Evolutionary conservation across 78 protist species (phyloP).

Genomic region (Speleostelium caveatum): DNA sequence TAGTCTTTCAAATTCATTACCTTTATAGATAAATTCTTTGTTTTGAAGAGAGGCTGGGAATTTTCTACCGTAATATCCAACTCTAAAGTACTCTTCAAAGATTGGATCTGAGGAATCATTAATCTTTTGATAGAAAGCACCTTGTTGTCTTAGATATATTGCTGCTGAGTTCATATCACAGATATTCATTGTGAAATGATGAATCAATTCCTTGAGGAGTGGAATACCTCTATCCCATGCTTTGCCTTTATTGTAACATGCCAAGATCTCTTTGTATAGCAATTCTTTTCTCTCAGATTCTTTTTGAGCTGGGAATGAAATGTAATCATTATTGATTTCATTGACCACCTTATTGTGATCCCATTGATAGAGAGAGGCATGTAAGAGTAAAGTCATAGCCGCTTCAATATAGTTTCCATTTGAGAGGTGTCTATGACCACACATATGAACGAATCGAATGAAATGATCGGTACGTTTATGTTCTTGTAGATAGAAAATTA

Average conservation of each 20-base stretch:
- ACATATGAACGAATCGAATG: slow-evolving; percentile 57
- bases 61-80: slow-evolving; percentile 85
- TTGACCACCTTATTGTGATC: slow-evolving; percentile 42
- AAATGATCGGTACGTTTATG: slow-evolving; percentile 44
- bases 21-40: slow-evolving; percentile 78
- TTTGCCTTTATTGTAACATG: slow-evolving; percentile 75
- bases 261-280: slow-evolving; percentile 53
- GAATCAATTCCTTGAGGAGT: slow-evolving; percentile 67
- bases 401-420: slow-evolving; percentile 72
- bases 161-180: slow-evolving; percentile 65
- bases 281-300: slow-evolving; percentile 73
- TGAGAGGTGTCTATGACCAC: slow-evolving; percentile 48
- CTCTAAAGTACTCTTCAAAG: slow-evolving; percentile 84
- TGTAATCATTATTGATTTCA: slow-evolving; percentile 21
- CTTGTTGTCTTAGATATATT: slow-evolving; percentile 53
- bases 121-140: slow-evolving; percentile 65
- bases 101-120: slow-evolving; percentile 43
- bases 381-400: slow-evolving; percentile 38
- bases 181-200: slow-evolving; percentile 68
- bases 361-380: slow-evolving; percentile 78
- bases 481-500: slow-evolving; percentile 43
- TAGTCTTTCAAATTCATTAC: slow-evolving; percentile 72
- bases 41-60: slow-evolving; percentile 70
- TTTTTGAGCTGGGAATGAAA: slow-evolving; percentile 60
- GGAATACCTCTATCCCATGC: slow-evolving; percentile 86